Evolutionary conservation across 306 rosid genomes (phyloP).

Genomic region (Phaseolus lunatus): DNA sequence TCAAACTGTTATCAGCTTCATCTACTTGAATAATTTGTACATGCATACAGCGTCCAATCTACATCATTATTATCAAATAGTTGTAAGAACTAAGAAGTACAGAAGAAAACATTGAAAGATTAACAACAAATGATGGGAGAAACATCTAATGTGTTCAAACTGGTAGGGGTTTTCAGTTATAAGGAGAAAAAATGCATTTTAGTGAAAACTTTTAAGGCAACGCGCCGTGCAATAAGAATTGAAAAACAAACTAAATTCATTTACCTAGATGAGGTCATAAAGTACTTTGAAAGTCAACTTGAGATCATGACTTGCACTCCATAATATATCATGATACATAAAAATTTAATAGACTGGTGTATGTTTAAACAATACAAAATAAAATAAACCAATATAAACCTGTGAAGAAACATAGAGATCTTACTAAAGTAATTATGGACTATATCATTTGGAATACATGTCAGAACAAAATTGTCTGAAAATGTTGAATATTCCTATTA

Average conservation of each 20-base stretch:
- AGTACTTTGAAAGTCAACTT: constrained; percentile 3
- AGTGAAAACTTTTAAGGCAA: neutral
- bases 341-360: constrained; percentile 23
- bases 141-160: neutral
- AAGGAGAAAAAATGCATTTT: neutral
- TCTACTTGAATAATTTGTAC: constrained; percentile 70
- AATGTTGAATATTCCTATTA: neutral
- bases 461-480: neutral
- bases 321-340: neutral
- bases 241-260: constrained; percentile 30
- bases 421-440: constrained; percentile 1
- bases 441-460: neutral
- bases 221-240: neutral
- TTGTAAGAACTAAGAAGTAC: constrained; percentile 23
- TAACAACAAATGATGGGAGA: neutral
- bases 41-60: constrained; percentile 71
- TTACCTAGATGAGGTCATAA: neutral
- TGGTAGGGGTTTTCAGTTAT: neutral
- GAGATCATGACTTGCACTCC: neutral
- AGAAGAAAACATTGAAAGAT: neutral
- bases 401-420: neutral
- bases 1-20: constrained; percentile 69
- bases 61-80: constrained; percentile 36
- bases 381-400: neutral
- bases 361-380: neutral